A percentile compares a stretch with the other conserved stretches of the same genome.
These are phyloP conservation scores for Cutaneotrichosporon sp. DNA, from an alignment of 1,284 basidiomycete species.

Conservation along the genomic window DNA sequence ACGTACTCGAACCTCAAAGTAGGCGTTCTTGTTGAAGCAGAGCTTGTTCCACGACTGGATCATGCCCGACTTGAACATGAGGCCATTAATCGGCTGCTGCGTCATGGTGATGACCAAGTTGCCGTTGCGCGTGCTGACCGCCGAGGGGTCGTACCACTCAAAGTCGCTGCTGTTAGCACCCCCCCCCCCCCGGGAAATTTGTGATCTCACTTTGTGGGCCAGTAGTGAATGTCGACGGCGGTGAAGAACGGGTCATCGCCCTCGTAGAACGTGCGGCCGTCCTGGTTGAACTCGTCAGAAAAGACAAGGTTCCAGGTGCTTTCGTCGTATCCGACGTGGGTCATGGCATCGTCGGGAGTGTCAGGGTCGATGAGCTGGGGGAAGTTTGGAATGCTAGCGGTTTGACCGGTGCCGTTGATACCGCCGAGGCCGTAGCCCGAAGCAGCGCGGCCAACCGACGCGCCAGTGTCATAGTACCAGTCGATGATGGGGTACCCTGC, in stretches of 20 bases:
- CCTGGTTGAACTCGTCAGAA: slow-evolving; percentile 80
- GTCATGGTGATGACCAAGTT: slow-evolving; percentile 72
- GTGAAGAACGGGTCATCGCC: slow-evolving; percentile 53
- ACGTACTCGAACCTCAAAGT: slow-evolving; percentile 41
- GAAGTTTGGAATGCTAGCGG: slow-evolving; percentile 51
- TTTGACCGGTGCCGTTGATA: slow-evolving; percentile 68
- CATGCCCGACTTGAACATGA: slow-evolving; percentile 63
- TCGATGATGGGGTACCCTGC: slow-evolving; percentile 70
- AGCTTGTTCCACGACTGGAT: slow-evolving; percentile 53
- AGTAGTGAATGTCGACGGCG: slow-evolving; percentile 53
- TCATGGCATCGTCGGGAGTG: slow-evolving; percentile 58
- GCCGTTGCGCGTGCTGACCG: slow-evolving; percentile 74
- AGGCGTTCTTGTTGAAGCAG: slow-evolving; percentile 46
- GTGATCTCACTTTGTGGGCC: slow-evolving; percentile 46
- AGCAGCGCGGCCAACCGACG: slow-evolving; percentile 22
- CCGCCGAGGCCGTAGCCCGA: slow-evolving; percentile 65
- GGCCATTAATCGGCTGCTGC: slow-evolving; percentile 61
- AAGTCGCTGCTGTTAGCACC: slow-evolving; percentile 32
- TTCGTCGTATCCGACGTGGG: slow-evolving; percentile 63
- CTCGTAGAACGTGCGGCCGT: slow-evolving; percentile 53
- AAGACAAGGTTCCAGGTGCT: slow-evolving; percentile 65
- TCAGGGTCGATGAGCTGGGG: slow-evolving; percentile 62
- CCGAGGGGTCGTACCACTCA: slow-evolving; percentile 64
- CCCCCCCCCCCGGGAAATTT: no score
- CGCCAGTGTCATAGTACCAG: slow-evolving; percentile 50